These are phyloP conservation scores for Chytriomyces hyalinus DNA, from an alignment of 192 early-diverging fungal genomes.

Conservation along the genomic window DNA sequence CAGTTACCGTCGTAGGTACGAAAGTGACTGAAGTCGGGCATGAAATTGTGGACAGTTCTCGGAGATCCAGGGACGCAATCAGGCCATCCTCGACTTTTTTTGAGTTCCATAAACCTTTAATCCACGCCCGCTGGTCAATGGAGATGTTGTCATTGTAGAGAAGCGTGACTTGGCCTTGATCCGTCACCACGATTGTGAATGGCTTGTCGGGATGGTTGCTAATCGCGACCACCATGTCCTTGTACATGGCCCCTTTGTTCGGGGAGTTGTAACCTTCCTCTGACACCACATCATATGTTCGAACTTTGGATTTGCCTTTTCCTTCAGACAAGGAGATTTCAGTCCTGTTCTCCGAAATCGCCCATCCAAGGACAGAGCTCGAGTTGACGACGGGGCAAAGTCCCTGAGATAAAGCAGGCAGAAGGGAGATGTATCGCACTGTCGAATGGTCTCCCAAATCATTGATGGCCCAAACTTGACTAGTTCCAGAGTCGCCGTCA, in stretches of 20 bases:
- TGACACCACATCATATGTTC: constrained; percentile 22
- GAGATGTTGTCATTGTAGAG: constrained; percentile 33
- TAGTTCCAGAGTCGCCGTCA: constrained; percentile 21
- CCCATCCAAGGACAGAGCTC: constrained; percentile 20
- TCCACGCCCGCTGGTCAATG: constrained; percentile 14
- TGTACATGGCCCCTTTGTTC: constrained; percentile 10
- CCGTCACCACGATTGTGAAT: constrained; percentile 33
- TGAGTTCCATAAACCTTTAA: constrained; percentile 26
- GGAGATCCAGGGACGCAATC: constrained; percentile 28
- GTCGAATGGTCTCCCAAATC: constrained; percentile 43
- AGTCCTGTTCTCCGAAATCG: constrained; percentile 29
- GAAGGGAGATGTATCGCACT: constrained; percentile 21
- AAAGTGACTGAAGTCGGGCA: constrained; percentile 28
- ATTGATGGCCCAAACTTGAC: constrained; percentile 34
- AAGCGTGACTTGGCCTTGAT: constrained; percentile 27
- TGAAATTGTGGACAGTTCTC: constrained; percentile 4
- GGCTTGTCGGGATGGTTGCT: constrained; percentile 31
- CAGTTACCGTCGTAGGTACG: background rate
- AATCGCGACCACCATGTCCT: constrained; percentile 32
- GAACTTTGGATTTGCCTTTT: constrained; percentile 22
- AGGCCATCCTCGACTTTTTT: constrained; percentile 36
- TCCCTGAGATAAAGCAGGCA: constrained; percentile 31
- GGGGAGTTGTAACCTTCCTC: constrained; percentile 6
- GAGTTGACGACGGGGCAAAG: constrained; percentile 26
- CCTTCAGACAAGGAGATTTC: constrained; percentile 32